A percentile compares a stretch with the other conserved stretches of the same genome.
Evolutionary conservation across 495 filamentous ascomycete genomes (phyloP).

Genomic region (Haplographium delicatum): DNA sequence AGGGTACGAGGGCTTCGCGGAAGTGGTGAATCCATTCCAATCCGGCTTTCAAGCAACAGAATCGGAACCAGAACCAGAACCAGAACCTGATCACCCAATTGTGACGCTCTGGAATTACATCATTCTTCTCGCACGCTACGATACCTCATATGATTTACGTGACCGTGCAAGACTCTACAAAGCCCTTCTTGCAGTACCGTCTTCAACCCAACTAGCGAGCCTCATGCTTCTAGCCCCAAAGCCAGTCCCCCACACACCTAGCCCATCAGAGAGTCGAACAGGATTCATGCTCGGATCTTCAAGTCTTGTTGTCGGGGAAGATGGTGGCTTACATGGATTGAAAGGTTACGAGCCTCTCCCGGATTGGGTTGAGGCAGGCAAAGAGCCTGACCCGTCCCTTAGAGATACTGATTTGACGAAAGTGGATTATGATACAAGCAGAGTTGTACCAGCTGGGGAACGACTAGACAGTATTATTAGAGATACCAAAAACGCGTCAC

Average conservation of each 20-base stretch:
- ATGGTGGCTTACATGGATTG: conserved; percentile 62
- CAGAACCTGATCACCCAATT: conserved; percentile 58
- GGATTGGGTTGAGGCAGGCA: conserved; percentile 75
- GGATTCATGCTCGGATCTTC: conserved; percentile 75
- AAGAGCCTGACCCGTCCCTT: conserved; percentile 73
- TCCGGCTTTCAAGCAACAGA: conserved; percentile 23
- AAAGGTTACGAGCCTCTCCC: conserved; percentile 74
- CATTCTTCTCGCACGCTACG: conserved; percentile 80
- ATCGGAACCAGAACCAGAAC: conserved; percentile 34
- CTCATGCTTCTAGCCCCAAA: conserved; percentile 90
- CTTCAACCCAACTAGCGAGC: conserved; percentile 76
- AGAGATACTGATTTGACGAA: conserved; percentile 43
- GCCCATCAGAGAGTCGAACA: conserved; percentile 73
- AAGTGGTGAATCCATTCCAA: conserved; percentile 25
- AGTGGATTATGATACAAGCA: conserved; percentile 36
- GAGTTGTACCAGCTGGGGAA: conserved; percentile 54
- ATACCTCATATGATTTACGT: conserved; percentile 89
- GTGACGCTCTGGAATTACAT: conserved; percentile 78
- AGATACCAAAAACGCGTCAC: conserved; percentile 17
- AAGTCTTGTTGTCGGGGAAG: conserved; percentile 75
- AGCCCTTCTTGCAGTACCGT: conserved; percentile 67
- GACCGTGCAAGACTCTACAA: conserved; percentile 87
- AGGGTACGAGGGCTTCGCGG: conserved; percentile 23
- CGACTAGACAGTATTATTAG: conserved; percentile 52
- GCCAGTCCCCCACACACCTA: conserved; percentile 80